Base-by-base conservation (phyloP, 441 rosid genomes). In the Corymbia citriodora region DNA sequence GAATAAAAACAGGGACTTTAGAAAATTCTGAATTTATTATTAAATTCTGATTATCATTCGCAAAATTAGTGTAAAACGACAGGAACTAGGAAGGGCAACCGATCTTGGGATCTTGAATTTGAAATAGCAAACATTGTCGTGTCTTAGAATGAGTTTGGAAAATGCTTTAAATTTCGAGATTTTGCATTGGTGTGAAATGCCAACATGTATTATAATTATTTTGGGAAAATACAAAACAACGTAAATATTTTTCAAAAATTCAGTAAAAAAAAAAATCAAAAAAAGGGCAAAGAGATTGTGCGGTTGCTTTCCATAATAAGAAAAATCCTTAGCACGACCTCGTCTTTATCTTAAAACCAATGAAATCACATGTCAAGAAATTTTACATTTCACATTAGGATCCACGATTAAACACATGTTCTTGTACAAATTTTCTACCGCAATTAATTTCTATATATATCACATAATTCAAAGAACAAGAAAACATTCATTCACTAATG, bases 371-470 rank as follows among this genome's bases (percentile, higher is more conserved):
- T n/a, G 7, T n/a, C 19, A 65, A n/a, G 74, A 65, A n/a, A 14
- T n/a, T 65, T 65, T 7, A 15, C 21, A n/a, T 15, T 36, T 65
- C 74, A 31, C 19, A 4, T 31, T 4, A n/a, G 40, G 74, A 16
- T 0, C 21, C 40, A 63, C 4, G 9, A 7, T 23, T 29, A 1
- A 1, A 13, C 33, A 6, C 9, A 3, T 7, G 9, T 14, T 29
- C 33, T 29, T 18, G 1, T 63, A 14, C 1, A 63, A 29, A 63
- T 29, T 63, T 63, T 63, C 1, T 14, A 63, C 18, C n/a, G 70
- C 7, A 14, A 63, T 29, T 63, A 25, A 29, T 63, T 63, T 63
- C 15, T 29, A 40, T 40, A 13, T 13, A 3, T 63, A 29, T n/a
- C 70, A 1, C 33, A n/a, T 13, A 17, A 1, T 29, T 18, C 33